Evolutionary conservation across 441 rosid species (phyloP).

Genomic region (Brassica balearica): DNA sequence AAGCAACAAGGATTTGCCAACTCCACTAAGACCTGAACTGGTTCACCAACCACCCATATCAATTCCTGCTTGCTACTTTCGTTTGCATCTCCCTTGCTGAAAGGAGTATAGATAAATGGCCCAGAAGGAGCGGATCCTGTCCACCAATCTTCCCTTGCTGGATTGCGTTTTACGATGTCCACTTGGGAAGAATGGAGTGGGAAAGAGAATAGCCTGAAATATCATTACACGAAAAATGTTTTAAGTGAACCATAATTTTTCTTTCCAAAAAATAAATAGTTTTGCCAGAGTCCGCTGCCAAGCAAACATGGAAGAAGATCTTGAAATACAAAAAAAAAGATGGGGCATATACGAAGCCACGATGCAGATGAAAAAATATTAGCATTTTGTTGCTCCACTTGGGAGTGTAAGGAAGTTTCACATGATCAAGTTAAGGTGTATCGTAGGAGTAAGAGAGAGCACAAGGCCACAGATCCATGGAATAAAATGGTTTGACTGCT

Average conservation of each 20-base stretch:
- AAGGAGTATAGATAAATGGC: constrained; percentile 98
- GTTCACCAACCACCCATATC: constrained; percentile 96
- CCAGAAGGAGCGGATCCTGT: constrained; percentile 96
- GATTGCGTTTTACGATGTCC: constrained; percentile 84
- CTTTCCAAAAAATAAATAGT: not conserved
- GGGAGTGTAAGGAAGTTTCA: constrained; percentile 19
- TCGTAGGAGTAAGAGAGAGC: constrained; percentile 13
- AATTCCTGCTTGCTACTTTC: constrained; percentile 84
- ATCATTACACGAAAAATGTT: not conserved
- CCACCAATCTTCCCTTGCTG: constrained; percentile 98
- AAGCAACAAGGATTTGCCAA: constrained; percentile 98
- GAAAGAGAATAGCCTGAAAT: constrained; percentile 77
- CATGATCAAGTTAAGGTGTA: constrained; percentile 24
- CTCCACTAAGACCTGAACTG: constrained; percentile 96
- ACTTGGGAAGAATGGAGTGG: constrained; percentile 84
- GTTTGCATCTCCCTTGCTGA: constrained; percentile 87
- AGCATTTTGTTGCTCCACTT: constrained; percentile 11
- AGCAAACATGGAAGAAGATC: constrained; percentile 31
- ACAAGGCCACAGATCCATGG: constrained; percentile 13
- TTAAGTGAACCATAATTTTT: not conserved
- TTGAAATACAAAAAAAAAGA: constrained; percentile 19
- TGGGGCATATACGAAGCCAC: constrained; percentile 18
- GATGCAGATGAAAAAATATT: constrained; percentile 10
- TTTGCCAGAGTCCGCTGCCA: constrained; percentile 31
- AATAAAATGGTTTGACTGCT: constrained; percentile 25